These are phyloP conservation scores for Pelargonium cotyledonis DNA, from an alignment of 441 rosid species.

Conservation along the genomic window DNA sequence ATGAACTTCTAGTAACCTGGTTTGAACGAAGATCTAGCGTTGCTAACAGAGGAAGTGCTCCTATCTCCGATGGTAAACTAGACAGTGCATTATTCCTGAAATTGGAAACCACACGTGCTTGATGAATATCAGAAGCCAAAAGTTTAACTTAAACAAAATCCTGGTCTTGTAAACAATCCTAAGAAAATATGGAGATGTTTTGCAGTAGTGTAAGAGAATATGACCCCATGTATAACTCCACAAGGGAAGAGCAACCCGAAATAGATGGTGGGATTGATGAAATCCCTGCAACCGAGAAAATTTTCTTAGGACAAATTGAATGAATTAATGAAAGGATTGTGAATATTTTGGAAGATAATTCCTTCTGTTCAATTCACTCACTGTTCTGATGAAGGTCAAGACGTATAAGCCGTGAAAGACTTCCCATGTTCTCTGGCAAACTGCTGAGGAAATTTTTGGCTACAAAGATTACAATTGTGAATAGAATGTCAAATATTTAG, in stretches of 20 bases:
- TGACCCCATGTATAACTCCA: constrained; percentile 84
- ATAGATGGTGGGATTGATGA: constrained; percentile 61
- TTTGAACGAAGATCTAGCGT: constrained; percentile 86
- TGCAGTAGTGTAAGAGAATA: constrained; percentile 26
- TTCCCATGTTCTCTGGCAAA: constrained; percentile 68
- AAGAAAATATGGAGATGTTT: constrained; percentile 7
- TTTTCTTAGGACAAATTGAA: constrained; percentile 12
- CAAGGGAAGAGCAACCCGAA: constrained; percentile 65
- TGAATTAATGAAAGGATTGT: constrained; percentile 9
- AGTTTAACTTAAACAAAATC: constrained; percentile 15
- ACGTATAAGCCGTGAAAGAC: constrained; percentile 72
- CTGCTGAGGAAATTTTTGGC: constrained; percentile 67
- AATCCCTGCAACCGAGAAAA: constrained; percentile 45
- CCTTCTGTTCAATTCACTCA: constrained; percentile 33
- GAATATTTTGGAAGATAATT: constrained; percentile 15
- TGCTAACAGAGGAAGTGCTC: constrained; percentile 58
- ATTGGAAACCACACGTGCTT: constrained; percentile 19
- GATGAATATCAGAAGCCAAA: constrained; percentile 24
- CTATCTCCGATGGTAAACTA: constrained; percentile 61
- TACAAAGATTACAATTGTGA: constrained; percentile 25
- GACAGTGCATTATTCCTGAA: constrained; percentile 67
- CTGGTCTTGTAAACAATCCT: constrained; percentile 14
- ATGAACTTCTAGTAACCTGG: constrained; percentile 40
- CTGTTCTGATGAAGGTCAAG: constrained; percentile 93
- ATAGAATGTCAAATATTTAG: constrained; percentile 5